Base-by-base conservation (phyloP, 352 stramenopile genomes). In the Lagenidium sp. region DNA sequence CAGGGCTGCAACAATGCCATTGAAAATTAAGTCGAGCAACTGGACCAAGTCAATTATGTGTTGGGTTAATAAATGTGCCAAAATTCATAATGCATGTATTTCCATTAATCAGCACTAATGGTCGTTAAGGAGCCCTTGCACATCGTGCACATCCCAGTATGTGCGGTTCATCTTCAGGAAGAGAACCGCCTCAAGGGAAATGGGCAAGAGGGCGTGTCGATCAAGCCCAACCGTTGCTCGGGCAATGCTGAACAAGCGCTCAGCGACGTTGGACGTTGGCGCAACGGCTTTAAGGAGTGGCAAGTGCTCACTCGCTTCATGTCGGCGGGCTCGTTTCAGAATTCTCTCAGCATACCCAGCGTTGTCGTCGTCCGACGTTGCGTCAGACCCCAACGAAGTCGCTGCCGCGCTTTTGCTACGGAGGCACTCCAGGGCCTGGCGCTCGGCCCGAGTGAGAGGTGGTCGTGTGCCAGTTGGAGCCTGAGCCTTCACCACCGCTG, bases 251-350 rank as follows among this genome's bases (percentile, higher is more conserved):
- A 38, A 38, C 7, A 38, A 18, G 21, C 36, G 36, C 19, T 41
- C 36, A 20, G 18, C 36, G 8, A 41, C 18, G 36, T 41, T 41
- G 36, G 36, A 41, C n/a, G 36, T 41, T 16, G 18, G 32, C n/a
- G 32, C 7, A 13, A 38, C 32, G n/a, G 32, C 32, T 8, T 8
- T 18, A 6, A 38, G 15, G 7, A 38, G n/a, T 6, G 10, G 7
- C 7, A 19, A 38, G 15, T 16, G 6, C 7, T 7, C 21, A 6
- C 7, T 6, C 36, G 23, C 7, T 12, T 25, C 36, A 21, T 18
- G 13, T 5, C 18, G 36, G 36, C 36, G 36, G 13, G 36, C 36
- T 13, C 32, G 32, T 18, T 38, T 38, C 15, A 41, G 12, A 4
- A 25, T 6, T 12, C 36, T 18, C 36, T 41, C 36, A 21, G 36